Evolutionary conservation across 1,284 basidiomycete species (phyloP), one percentile per base, ranked within the genome.

Genomic region (Ceratobasidium sp.): DNA sequence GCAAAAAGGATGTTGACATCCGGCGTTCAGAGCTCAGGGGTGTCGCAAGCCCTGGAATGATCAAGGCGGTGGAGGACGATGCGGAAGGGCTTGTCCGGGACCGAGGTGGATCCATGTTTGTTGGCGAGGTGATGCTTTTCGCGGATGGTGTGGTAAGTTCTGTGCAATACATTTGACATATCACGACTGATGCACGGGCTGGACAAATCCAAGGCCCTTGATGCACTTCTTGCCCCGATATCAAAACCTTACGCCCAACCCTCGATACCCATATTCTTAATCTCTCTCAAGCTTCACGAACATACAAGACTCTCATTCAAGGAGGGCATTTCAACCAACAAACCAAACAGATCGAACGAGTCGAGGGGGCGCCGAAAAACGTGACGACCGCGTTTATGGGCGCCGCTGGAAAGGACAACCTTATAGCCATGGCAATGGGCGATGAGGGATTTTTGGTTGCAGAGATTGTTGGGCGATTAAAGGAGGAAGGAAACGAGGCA

Each of bases 291-390:
- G 87, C 89, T 1, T 90, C 92, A 1, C 85, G 94, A 52, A 79
- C 93, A 65, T 94, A 93, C 85, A 96, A 96, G 80, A 89, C 88
- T 16, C 86, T 96, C 14, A 84, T 96, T 0, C 92, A 94, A 77
- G 94, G 94, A n/a, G 94, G 94, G 0, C 93, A 95, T 79, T 96
- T 89, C 81, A 89, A 88, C 72, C 88, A 88, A 52, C 79, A 84
- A 0, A 85, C 87, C 1, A 85, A 85, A 53, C 75, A 84, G 0
- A 82, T 95, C 52, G 81, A 84, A 5, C 80, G 82, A 21, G 79
- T 83, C 0, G 76, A 79, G 2, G 73, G 55, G 83, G 85, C 88
- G 16, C 83, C 91, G 0, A 77, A 79, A 1, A 79, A 79, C 0
- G 91, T 94, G 74, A 89, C 90, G 0, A 79, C 80, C 1, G 78